Evolutionary conservation across 768 basidiomycete genomes (phyloP).

Genomic region (Termitomyces eurrhizus): DNA sequence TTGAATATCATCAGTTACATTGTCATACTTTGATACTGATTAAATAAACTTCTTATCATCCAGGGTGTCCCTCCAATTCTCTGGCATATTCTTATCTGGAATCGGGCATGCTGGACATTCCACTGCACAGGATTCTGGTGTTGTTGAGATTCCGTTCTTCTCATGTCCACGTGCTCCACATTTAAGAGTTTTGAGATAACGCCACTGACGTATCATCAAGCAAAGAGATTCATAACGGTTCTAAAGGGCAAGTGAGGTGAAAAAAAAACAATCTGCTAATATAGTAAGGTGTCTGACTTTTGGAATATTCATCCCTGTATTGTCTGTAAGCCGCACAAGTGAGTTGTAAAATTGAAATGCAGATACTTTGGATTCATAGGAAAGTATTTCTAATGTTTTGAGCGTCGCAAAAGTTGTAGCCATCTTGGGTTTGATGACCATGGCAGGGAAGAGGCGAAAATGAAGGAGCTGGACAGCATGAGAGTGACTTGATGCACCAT

Average conservation of each 20-base stretch:
- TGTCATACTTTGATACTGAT: too few species aligned
- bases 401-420: neutral
- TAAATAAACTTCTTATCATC: neutral
- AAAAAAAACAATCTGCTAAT: too few species aligned
- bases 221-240: neutral
- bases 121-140: neutral
- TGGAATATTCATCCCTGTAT: neutral
- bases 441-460: neutral
- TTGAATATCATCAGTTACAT: too few species aligned
- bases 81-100: neutral
- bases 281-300: neutral
- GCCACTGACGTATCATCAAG: neutral
- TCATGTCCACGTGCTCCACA: neutral
- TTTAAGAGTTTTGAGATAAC: neutral
- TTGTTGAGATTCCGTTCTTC: neutral
- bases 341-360: neutral
- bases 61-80: neutral
- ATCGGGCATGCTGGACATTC: too few species aligned
- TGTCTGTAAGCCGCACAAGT: neutral
- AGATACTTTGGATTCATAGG: neutral
- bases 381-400: too few species aligned
- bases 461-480: neutral
- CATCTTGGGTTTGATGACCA: neutral
- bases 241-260: too few species aligned
- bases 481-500: neutral